Conservation (phyloP, 805 yeast genomes). For the Pichia insulana region DNA sequence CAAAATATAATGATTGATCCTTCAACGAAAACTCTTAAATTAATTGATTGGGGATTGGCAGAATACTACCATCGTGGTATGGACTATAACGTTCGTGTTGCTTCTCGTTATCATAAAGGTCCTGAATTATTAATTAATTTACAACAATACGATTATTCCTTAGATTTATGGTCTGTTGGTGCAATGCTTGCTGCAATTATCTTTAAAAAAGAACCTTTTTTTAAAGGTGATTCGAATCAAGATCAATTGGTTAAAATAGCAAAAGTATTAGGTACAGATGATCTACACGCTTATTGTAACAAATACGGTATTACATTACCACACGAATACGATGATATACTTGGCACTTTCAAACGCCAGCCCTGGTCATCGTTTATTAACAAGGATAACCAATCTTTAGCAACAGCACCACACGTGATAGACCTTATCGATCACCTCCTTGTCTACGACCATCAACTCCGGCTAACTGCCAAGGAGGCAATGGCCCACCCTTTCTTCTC, state of each 20-base stretch:
- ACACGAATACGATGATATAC: constrained; percentile 66
- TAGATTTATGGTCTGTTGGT: constrained; percentile 87
- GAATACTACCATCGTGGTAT: constrained; percentile 87
- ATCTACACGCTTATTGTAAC: constrained; percentile 52
- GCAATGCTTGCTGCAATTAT: constrained; percentile 87
- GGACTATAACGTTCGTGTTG: constrained; percentile 86
- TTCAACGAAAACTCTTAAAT: constrained; percentile 45
- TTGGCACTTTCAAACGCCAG: constrained; percentile 57
- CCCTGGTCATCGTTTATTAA: constrained; percentile 61
- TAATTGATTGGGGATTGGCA: constrained; percentile 93
- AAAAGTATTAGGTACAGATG: constrained; percentile 78
- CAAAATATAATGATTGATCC: constrained; percentile 94
- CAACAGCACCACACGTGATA: constrained; percentile 46
- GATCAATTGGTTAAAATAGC: constrained; percentile 90
- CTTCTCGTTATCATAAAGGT: constrained; percentile 85
- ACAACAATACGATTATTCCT: constrained; percentile 77
- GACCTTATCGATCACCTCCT: constrained; percentile 68
- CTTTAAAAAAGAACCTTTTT: constrained; percentile 84
- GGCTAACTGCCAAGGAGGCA: constrained; percentile 84
- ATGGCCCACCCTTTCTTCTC: constrained; percentile 49
- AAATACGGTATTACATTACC: constrained; percentile 66
- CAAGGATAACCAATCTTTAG: constrained; percentile 40
- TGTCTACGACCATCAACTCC: constrained; percentile 78
- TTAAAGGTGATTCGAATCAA: constrained; percentile 85
- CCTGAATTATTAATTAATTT: constrained; percentile 82